Conservation (phyloP, 2,329 filamentous ascomycete species). For the Penicillium italicum region DNA sequence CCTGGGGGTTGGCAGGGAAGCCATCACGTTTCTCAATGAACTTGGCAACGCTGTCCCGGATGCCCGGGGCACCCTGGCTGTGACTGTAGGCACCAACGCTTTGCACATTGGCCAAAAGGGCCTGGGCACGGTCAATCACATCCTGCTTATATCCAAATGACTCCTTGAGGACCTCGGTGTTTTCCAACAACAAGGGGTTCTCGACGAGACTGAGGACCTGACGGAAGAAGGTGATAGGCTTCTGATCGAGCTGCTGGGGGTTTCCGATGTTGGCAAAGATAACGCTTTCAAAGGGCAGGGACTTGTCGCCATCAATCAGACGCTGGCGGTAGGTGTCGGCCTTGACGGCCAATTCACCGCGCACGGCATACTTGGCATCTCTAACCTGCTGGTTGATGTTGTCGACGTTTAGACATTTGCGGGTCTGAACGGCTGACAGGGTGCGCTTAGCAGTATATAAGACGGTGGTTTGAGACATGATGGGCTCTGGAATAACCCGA, state of each 20-base stretch:
- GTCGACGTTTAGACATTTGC: slow-evolving; percentile 62
- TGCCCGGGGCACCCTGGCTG: slow-evolving; percentile 80
- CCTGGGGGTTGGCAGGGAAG: slow-evolving; percentile 71
- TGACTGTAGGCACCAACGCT: slow-evolving; percentile 96
- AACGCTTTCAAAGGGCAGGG: slow-evolving; percentile 82
- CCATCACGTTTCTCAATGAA: slow-evolving; percentile 94
- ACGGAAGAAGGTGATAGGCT: slow-evolving; percentile 98
- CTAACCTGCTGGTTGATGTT: slow-evolving; percentile 92
- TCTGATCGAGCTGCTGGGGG: slow-evolving; percentile 97
- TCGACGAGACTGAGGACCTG: slow-evolving; percentile 92
- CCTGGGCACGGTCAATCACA: slow-evolving; percentile 78
- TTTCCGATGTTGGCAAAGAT: slow-evolving; percentile 99
- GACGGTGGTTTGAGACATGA: slow-evolving; percentile 29
- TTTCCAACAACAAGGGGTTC: slow-evolving; percentile 79
- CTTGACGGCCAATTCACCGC: slow-evolving; percentile 89
- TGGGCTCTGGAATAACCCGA: slow-evolving; percentile 24
- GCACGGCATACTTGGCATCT: slow-evolving; percentile 90
- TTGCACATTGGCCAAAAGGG: slow-evolving; percentile 75
- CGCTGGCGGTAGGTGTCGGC: slow-evolving; percentile 84
- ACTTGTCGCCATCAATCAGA: slow-evolving; percentile 52
- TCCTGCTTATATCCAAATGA: slow-evolving; percentile 83
- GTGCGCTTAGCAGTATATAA: slow-evolving; percentile 33
- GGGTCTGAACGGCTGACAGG: slow-evolving; percentile 44
- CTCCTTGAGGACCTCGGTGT: slow-evolving; percentile 72
- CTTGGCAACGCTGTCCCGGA: slow-evolving; percentile 83